Conservation (phyloP, 169 alveolate genomes). For the Plasmodium yoelii region DNA sequence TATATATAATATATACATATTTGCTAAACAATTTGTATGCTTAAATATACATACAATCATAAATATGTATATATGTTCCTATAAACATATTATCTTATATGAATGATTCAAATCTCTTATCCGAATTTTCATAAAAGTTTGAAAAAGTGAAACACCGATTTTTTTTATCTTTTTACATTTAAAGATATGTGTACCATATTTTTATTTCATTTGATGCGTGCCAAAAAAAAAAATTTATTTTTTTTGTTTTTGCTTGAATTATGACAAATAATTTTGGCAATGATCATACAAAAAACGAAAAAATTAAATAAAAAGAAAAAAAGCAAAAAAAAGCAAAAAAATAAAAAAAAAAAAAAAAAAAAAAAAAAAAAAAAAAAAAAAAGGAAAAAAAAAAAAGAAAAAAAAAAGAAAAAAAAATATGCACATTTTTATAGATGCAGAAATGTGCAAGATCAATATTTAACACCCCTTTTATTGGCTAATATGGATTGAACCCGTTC, state of each 20-base stretch:
- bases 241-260: background rate
- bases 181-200: no score
- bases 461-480: conserved; percentile 49
- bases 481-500: conserved; percentile 51
- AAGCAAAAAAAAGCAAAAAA: background rate
- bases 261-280: background rate
- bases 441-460: background rate
- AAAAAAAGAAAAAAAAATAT: background rate
- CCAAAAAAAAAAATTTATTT: background rate
- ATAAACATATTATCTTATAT: no score
- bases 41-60: no score
- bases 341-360: background rate
- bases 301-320: background rate
- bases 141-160: background rate
- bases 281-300: background rate
- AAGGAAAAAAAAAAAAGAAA: background rate
- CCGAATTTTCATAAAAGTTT: no score
- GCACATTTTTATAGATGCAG: background rate
- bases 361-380: background rate
- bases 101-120: no score
- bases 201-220: no score
- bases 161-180: background rate
- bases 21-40: no score
- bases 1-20: no score
- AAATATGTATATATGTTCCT: no score